Evolutionary conservation across 2,329 filamentous ascomycete species (phyloP), one percentile per base, ranked within the genome.

Genomic region (Scedosporium apiospermum): DNA sequence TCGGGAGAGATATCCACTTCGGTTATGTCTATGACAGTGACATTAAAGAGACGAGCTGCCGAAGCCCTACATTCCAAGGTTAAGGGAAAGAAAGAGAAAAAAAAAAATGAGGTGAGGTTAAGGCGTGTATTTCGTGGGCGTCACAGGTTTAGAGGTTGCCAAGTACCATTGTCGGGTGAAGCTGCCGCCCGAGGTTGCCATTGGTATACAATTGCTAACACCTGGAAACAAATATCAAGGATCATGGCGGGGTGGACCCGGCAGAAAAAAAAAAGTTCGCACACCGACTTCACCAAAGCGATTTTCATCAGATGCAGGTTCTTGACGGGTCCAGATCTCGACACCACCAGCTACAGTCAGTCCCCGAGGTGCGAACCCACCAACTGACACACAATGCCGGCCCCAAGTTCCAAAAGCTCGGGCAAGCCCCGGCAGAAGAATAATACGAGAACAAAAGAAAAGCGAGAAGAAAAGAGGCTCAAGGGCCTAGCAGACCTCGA

Each of bases 401-500:
- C 34, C 59, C 4, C 59, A 51, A 61, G 23, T 23, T 23, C 51
- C 9, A 55, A 55, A 55, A n/a, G 4, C 18, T 55, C 51, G 51
- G 51, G 51, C 18, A 55, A 55, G 51, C 18, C 51, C 23, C 51
- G 51, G 12, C 27, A 21, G 26, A 58, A 58, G 26, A 23, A 10
- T 16, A 58, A 58, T n/a, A 41, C 27, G 6, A 58, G 55, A 10
- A 58, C 55, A 21, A 61, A 41, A 18, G 49, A 57, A 12, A 42
- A 23, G 30, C 62, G 65, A 26, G 61, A 66, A 23, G 67, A 69
- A 27, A 68, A 68, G 62, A 58, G 77, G 51, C 78, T 78, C 66
- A 70, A 76, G 9, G 73, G 75, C 27, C 71, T 76, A 55, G 74
- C 76, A 44, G 76, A 75, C 62, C 70, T 78, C 3, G 70, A 73